phyloP scores from a whole-genome alignment of 495 filamentous ascomycete species.

The Aspergillus sclerotiicarbonarius region DNA sequence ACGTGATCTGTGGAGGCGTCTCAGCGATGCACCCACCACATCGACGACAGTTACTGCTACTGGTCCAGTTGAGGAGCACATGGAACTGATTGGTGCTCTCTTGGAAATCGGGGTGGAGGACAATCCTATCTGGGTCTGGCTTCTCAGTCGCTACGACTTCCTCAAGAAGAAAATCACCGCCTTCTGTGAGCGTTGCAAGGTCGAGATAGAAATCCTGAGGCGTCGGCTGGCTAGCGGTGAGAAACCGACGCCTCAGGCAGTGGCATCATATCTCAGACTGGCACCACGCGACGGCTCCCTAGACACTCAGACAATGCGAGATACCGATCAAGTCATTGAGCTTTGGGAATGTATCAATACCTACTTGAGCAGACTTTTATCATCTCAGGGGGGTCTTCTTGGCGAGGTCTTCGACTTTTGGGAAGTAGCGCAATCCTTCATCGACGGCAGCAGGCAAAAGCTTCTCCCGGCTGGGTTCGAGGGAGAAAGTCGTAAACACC shows the following conservation, averaged over 20 bases:
- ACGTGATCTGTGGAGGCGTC: conserved; percentile 77
- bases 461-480: conserved; percentile 80
- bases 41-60: conserved; percentile 39
- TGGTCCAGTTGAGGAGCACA: conserved; percentile 70
- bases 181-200: conserved; percentile 75
- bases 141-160: conserved; percentile 82
- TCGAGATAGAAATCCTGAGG: conserved; percentile 88
- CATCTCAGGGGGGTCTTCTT: conserved; percentile 72
- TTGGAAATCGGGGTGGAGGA: conserved; percentile 91
- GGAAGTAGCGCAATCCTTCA: conserved; percentile 88
- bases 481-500: conserved; percentile 78
- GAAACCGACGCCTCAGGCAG: conserved; percentile 62
- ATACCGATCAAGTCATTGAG: conserved; percentile 74
- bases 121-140: conserved; percentile 94
- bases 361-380: conserved; percentile 66
- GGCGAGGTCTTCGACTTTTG: conserved; percentile 91
- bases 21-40: conserved; percentile 58
- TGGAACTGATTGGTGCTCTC: conserved; percentile 83
- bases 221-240: conserved; percentile 72
- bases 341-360: conserved; percentile 82
- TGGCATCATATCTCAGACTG: conserved; percentile 70
- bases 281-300: conserved; percentile 61
- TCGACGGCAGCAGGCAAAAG: conserved; percentile 79
- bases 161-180: conserved; percentile 77
- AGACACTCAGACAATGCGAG: conserved; percentile 55